Conservation (phyloP, 805 yeast species). For the Candida ovalis region DNA sequence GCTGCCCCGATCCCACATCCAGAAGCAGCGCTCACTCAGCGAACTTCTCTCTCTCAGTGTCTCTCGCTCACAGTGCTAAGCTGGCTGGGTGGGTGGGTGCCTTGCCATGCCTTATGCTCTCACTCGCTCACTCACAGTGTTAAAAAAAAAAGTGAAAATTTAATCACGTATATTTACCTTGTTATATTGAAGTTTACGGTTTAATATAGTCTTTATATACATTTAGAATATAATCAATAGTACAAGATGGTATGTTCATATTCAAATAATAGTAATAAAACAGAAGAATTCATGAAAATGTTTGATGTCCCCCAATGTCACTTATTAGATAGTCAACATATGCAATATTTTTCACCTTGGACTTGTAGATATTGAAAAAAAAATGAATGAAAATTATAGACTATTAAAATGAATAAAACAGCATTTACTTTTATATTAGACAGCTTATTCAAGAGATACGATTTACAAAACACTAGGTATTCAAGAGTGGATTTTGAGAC, state of each 20-base stretch:
- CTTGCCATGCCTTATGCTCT: too few species aligned
- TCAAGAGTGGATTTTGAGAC: too few species aligned
- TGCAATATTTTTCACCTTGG: neutral
- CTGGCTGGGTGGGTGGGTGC: too few species aligned
- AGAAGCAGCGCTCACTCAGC: neutral
- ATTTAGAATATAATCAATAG: constrained; percentile 3
- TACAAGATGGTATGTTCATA: constrained; percentile 14
- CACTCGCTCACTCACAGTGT: neutral
- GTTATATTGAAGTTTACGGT: neutral
- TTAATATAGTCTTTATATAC: neutral
- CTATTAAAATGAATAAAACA: too few species aligned
- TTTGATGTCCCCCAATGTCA: neutral
- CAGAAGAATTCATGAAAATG: neutral
- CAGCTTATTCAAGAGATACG: too few species aligned
- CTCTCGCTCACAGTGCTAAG: neutral
- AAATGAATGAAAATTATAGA: neutral
- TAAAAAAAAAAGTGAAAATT: neutral
- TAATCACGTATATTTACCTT: neutral
- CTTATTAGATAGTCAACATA: neutral
- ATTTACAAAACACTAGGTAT: too few species aligned
- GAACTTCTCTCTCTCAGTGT: too few species aligned
- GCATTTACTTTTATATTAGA: too few species aligned
- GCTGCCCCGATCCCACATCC: too few species aligned
- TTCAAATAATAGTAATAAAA: neutral
- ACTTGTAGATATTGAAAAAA: neutral